Evolutionary conservation across 495 filamentous ascomycete genomes (phyloP).

Genomic region (Aspergillus bridgeri): DNA sequence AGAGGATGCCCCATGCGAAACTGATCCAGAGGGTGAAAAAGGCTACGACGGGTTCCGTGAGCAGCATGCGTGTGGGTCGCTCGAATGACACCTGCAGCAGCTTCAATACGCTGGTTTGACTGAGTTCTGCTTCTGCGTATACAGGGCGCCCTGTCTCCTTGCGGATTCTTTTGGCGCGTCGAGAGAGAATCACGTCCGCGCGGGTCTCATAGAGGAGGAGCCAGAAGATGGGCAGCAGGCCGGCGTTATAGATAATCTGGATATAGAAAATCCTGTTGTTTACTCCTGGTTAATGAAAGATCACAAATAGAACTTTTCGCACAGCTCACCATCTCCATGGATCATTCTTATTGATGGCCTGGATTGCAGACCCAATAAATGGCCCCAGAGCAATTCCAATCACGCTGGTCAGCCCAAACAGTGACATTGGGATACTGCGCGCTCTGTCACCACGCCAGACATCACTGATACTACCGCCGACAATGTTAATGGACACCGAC

Average conservation of each 20-base stretch:
- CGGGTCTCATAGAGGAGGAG: constrained; percentile 44
- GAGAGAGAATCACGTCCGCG: constrained; percentile 50
- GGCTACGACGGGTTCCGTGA: constrained; percentile 51
- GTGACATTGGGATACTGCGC: constrained; percentile 42
- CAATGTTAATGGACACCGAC: constrained; percentile 45
- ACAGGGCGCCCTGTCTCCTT: constrained; percentile 51
- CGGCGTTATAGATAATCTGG: constrained; percentile 49
- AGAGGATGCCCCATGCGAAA: constrained; percentile 52
- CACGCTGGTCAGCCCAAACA: constrained; percentile 43
- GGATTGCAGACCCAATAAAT: constrained; percentile 41
- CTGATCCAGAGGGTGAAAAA: constrained; percentile 52
- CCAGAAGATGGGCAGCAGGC: constrained; percentile 39
- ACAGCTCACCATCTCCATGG: constrained; percentile 43
- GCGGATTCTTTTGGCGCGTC: constrained; percentile 60
- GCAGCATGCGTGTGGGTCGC: constrained; percentile 47
- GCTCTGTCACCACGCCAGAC: constrained; percentile 39
- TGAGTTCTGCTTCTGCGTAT: constrained; percentile 35
- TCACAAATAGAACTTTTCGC: background rate
- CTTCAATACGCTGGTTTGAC: constrained; percentile 19
- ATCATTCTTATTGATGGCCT: constrained; percentile 31
- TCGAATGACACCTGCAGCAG: constrained; percentile 35
- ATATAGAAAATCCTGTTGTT: constrained; percentile 46
- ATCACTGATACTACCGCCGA: constrained; percentile 45
- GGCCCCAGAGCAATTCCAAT: constrained; percentile 48
- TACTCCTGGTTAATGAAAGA: background rate